These are phyloP conservation scores for Vicia villosa DNA, from an alignment of 306 rosid species.

Conservation along the genomic window DNA sequence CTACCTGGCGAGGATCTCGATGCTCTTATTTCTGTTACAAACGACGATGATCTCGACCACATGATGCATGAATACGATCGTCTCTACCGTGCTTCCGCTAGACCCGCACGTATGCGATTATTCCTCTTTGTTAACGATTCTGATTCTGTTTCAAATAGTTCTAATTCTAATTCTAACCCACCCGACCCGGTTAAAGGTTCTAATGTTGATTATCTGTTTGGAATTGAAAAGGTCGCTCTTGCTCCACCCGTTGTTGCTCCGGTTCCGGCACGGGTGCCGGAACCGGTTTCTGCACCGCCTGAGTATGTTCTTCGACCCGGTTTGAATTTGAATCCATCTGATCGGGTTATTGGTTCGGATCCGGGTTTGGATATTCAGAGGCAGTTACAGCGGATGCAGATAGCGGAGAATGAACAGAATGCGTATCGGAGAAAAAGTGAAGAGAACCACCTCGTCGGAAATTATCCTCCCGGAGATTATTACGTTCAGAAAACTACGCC, in stretches of 20 bases:
- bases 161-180: neutral
- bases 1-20: conserved; percentile 97
- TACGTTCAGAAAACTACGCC: conserved; percentile 49
- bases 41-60: conserved; percentile 91
- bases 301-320: conserved; percentile 41
- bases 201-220: conserved; percentile 68
- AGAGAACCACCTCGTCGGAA: conserved; percentile 43
- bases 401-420: conserved; percentile 61
- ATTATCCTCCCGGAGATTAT: conserved; percentile 62
- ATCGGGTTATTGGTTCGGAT: conserved; percentile 55
- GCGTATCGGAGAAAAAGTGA: conserved; percentile 65
- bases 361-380: conserved; percentile 62
- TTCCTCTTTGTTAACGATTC: conserved; percentile 54
- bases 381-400: conserved; percentile 65
- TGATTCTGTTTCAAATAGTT: neutral
- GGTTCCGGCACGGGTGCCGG: conserved; percentile 47
- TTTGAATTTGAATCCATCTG: conserved; percentile 25
- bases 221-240: conserved; percentile 52
- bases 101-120: conserved; percentile 78
- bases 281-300: conserved; percentile 41
- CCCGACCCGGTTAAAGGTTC: conserved; percentile 49
- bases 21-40: conserved; percentile 85
- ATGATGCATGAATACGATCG: conserved; percentile 99
- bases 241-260: conserved; percentile 21
- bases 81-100: conserved; percentile 65